Percentiles rank a stretch among this genome's conserved stretches.
These are phyloP conservation scores for Monosporascus sp. DNA, from an alignment of 2,329 filamentous ascomycete species.

Conservation along the genomic window DNA sequence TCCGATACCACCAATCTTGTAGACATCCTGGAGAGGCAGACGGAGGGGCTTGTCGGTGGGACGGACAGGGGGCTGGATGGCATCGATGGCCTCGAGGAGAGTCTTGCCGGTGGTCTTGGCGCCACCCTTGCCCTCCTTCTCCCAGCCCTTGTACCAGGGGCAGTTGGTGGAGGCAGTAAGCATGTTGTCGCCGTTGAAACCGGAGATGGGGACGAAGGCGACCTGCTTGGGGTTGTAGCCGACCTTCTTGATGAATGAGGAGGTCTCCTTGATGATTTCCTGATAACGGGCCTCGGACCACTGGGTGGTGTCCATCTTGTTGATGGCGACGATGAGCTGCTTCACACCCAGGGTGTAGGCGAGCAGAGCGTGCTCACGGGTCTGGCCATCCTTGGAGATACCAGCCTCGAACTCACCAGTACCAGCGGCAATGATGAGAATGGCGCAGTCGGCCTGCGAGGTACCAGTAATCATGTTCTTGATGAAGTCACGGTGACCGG, in stretches of 20 bases:
- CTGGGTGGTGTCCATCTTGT: slow-evolving; percentile 99
- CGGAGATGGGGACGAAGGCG: slow-evolving; percentile 98
- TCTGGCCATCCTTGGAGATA: slow-evolving; percentile 99
- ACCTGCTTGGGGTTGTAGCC: slow-evolving; percentile 99
- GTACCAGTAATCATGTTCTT: slow-evolving; percentile 99
- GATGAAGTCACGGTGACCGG: slow-evolving; percentile 99
- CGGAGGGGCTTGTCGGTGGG: slow-evolving; percentile 99
- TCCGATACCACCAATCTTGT: slow-evolving; percentile 99
- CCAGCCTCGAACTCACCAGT: slow-evolving; percentile 99
- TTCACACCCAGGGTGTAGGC: slow-evolving; percentile 99
- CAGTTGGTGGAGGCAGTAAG: slow-evolving; percentile 82
- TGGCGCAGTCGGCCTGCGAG: slow-evolving; percentile 98
- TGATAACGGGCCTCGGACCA: slow-evolving; percentile 95
- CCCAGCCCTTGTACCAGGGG: slow-evolving; percentile 99
- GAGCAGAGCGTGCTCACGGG: slow-evolving; percentile 99
- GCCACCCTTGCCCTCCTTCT: slow-evolving; percentile 84
- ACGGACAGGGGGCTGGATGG: slow-evolving; percentile 87
- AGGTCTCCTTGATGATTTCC: slow-evolving; percentile 99
- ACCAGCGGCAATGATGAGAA: slow-evolving; percentile 99
- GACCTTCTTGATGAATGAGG: slow-evolving; percentile 99
- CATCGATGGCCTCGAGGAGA: slow-evolving; percentile 97
- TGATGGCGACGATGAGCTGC: slow-evolving; percentile 99
- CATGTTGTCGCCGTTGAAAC: slow-evolving; percentile 99
- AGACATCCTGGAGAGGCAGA: slow-evolving; percentile 99
- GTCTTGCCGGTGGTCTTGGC: slow-evolving; percentile 86